Evolutionary conservation across 2,329 filamentous ascomycete species (phyloP).

Genomic region (Salinomyces thailandicus): DNA sequence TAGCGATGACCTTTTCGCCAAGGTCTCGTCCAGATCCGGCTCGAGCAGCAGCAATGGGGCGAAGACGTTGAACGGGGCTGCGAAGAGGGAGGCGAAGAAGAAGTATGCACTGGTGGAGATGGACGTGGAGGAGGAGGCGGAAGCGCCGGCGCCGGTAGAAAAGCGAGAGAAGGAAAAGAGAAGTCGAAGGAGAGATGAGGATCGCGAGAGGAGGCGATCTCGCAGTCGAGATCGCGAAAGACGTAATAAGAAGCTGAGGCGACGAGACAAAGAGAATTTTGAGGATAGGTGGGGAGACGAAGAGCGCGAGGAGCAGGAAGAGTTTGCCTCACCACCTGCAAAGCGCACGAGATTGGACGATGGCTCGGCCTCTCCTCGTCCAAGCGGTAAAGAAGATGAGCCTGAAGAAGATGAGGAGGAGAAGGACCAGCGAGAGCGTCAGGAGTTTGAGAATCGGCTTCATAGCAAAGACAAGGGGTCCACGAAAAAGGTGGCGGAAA

Average conservation of each 20-base stretch:
- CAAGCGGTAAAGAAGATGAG: constrained; percentile 14
- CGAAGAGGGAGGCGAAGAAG: constrained; percentile 32
- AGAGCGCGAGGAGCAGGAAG: constrained; percentile 45
- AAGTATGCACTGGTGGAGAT: constrained; percentile 46
- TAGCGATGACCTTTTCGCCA: constrained; percentile 36
- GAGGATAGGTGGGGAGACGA: constrained; percentile 79
- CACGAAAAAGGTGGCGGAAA: constrained; percentile 58
- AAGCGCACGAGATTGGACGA: constrained; percentile 62
- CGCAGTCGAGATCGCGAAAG: constrained; percentile 29
- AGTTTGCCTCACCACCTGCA: constrained; percentile 57
- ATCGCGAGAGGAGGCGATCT: constrained; percentile 24
- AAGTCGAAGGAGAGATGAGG: constrained; percentile 28
- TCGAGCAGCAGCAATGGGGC: constrained; percentile 13
- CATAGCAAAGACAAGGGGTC: constrained; percentile 60
- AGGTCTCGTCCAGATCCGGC: constrained; percentile 17
- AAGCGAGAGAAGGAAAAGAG: constrained; percentile 24
- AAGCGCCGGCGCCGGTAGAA: constrained; percentile 6
- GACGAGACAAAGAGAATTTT: constrained; percentile 46
- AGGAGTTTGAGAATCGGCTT: constrained; percentile 68
- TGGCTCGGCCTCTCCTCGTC: constrained; percentile 29
- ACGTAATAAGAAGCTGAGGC: constrained; percentile 42
- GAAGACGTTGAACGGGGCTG: constrained; percentile 11
- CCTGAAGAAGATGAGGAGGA: constrained; percentile 30
- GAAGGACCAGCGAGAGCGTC: constrained; percentile 62
- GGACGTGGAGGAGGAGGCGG: constrained; percentile 35